These are phyloP conservation scores for Zygoascus ofunaensis DNA, from an alignment of 805 yeast genomes.

Conservation along the genomic window DNA sequence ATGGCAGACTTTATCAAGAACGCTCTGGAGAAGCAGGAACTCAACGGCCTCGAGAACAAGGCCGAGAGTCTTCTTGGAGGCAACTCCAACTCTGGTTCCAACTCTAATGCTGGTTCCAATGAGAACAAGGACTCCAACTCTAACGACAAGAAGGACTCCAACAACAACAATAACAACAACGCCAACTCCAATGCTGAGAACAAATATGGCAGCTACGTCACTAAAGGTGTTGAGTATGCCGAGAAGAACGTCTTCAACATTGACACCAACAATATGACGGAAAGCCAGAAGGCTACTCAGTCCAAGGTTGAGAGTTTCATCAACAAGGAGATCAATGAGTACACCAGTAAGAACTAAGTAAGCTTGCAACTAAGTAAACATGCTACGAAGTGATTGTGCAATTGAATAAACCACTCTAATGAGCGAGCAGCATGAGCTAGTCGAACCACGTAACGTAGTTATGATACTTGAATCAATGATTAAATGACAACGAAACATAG, in stretches of 20 bases:
- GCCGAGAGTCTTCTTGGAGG: constrained; percentile 7
- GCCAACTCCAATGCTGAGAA: constrained; percentile 7
- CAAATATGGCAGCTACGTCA: constrained; percentile 24
- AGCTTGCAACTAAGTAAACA: neutral
- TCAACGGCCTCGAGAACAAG: constrained; percentile 6
- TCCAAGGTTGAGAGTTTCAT: constrained; percentile 10
- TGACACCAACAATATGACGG: constrained; percentile 13
- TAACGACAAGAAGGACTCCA: constrained; percentile 7
- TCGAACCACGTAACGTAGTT: too few relatives aligned
- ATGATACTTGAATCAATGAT: too few relatives aligned
- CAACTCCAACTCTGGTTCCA: neutral
- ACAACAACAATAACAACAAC: constrained; percentile 9
- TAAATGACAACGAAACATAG: too few relatives aligned
- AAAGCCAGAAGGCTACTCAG: constrained; percentile 9
- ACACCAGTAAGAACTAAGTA: constrained; percentile 3
- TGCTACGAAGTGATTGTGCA: too few relatives aligned
- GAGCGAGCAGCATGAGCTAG: too few relatives aligned
- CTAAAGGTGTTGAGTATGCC: constrained; percentile 23
- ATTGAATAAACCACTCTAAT: too few relatives aligned
- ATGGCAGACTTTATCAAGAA: constrained; percentile 15
- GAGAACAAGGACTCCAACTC: constrained; percentile 4
- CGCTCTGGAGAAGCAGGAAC: constrained; percentile 9
- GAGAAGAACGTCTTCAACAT: constrained; percentile 16
- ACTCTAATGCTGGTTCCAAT: too few relatives aligned
- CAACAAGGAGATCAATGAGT: constrained; percentile 12